A percentile compares a stretch with the other conserved stretches of the same genome.
Evolutionary conservation across 352 stramenopile genomes (phyloP).

Genomic region (Pseudoperonospora humuli): DNA sequence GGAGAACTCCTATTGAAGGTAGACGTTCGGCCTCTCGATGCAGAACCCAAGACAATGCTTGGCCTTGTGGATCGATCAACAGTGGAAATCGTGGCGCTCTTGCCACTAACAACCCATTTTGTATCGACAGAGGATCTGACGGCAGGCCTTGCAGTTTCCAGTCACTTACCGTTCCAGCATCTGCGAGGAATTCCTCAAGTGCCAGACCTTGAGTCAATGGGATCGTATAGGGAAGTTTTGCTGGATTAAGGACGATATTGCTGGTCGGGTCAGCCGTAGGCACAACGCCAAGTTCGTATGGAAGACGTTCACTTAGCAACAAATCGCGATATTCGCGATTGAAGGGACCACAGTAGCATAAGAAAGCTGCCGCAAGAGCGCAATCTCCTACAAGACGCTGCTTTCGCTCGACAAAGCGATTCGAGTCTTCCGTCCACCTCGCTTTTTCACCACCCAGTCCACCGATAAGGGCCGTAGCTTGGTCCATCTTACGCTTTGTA

Average conservation of each 20-base stretch:
- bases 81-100: constrained; percentile 69
- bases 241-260: neutral
- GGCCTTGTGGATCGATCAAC: constrained; percentile 87
- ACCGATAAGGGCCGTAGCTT: constrained; percentile 83
- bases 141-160: constrained; percentile 86
- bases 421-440: constrained; percentile 86
- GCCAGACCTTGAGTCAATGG: constrained; percentile 55
- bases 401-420: constrained; percentile 80
- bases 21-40: constrained; percentile 56
- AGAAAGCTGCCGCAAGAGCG: constrained; percentile 76
- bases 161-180: constrained; percentile 75
- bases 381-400: constrained; percentile 82
- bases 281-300: constrained; percentile 48
- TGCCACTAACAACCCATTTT: constrained; percentile 88
- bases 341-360: constrained; percentile 88
- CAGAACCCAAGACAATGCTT: constrained; percentile 84
- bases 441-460: constrained; percentile 75
- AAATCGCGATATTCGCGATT: constrained; percentile 79
- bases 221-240: constrained; percentile 29
- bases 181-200: constrained; percentile 66
- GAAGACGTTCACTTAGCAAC: constrained; percentile 52
- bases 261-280: too few species aligned
- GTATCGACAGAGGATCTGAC: constrained; percentile 82
- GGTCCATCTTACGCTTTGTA: constrained; percentile 87
- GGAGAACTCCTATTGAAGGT: too few species aligned